A percentile compares a stretch with the other conserved stretches of the same genome.
These are phyloP conservation scores for Calamus simplicifolius DNA, from an alignment of 176 grass and related monocot species.

Conservation along the genomic window DNA sequence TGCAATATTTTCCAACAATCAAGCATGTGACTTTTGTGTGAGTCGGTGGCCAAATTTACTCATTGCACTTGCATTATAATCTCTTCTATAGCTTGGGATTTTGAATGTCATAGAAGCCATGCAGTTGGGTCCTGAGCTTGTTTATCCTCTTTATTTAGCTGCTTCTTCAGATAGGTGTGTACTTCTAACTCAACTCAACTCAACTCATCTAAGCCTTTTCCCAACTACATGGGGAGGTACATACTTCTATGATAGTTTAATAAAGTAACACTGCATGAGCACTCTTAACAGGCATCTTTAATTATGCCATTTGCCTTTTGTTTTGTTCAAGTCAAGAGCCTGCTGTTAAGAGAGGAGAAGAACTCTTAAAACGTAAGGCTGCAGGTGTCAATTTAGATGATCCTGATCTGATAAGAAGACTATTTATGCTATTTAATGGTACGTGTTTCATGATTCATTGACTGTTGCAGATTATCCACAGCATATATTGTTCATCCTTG, in stretches of 20 bases:
- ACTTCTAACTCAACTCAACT: too few species aligned
- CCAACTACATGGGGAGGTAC: too few species aligned
- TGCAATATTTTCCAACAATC: too few species aligned
- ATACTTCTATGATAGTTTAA: constrained; percentile 5
- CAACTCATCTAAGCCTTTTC: too few species aligned
- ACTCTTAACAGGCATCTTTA: constrained; percentile 9
- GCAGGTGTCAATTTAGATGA: constrained; percentile 78
- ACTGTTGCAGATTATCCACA: not conserved
- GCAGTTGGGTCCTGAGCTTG: constrained; percentile 61
- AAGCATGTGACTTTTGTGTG: too few species aligned
- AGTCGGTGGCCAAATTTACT: too few species aligned
- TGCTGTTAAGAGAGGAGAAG: constrained; percentile 83
- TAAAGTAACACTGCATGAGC: too few species aligned
- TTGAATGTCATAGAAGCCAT: constrained; percentile 82
- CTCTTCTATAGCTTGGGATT: constrained; percentile 64
- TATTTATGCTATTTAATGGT: constrained; percentile 84
- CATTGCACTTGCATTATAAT: not conserved
- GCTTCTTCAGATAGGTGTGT: constrained; percentile 73
- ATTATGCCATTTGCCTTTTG: constrained; percentile 9
- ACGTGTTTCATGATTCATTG: constrained; percentile 3
- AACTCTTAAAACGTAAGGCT: constrained; percentile 66
- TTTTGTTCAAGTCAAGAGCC: constrained; percentile 67
- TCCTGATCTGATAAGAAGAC: constrained; percentile 53
- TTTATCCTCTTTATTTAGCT: constrained; percentile 82
- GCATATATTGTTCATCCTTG: too few species aligned